Evolutionary conservation across 163 green algal genomes (phyloP), one percentile per base, ranked within the genome.

Genomic region (Chlamydomonas reinhardtii): DNA sequence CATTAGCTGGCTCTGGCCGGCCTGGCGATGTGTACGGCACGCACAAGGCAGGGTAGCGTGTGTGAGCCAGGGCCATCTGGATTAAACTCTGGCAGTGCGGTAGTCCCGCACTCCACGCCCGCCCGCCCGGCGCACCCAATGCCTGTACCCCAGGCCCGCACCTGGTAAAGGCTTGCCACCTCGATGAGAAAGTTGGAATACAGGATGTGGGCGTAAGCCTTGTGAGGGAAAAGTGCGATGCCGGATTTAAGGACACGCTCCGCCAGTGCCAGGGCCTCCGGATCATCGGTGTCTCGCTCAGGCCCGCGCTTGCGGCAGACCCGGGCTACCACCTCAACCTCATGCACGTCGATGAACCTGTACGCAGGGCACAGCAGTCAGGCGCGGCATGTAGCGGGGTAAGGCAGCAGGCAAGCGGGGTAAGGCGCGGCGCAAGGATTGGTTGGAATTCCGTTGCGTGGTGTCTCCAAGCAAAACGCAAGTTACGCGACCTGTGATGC

Each of bases 311-410:
- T 77, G 24, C 43, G 61, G 34, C 74, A 82, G 37, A 75, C 83
- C 37, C 87, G 84, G 4, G 81, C 81, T 68, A 84, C 73, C 1
- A 89, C 65, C 59, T 91, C 87, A 3, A 88, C 81, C 52, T 87
- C 62, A 39, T 83, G 56, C 29, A 54, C 76, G 70, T 90, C 86
- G 14, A 29, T 27, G 52, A 90, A 87, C 32, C 73, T 76, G 86
- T 82, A 22, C 4, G 22, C 5, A 8, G 39, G 5, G 39, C 39
- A 8, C 39, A 48, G 39, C 39, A 48, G 8, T 48, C 39, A n/a
- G n/a, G 39, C 8, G 39, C 39, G 39, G 39, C 39, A 48, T n/a
- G n/a, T n/a, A n/a, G n/a, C n/a, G n/a, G n/a, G n/a, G n/a, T n/a
- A n/a, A n/a, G n/a, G n/a, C n/a, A n/a, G n/a, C n/a, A n/a, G n/a